Evolutionary conservation across 148 eudicot species (phyloP).

Genomic region (Nyssa sinensis): DNA sequence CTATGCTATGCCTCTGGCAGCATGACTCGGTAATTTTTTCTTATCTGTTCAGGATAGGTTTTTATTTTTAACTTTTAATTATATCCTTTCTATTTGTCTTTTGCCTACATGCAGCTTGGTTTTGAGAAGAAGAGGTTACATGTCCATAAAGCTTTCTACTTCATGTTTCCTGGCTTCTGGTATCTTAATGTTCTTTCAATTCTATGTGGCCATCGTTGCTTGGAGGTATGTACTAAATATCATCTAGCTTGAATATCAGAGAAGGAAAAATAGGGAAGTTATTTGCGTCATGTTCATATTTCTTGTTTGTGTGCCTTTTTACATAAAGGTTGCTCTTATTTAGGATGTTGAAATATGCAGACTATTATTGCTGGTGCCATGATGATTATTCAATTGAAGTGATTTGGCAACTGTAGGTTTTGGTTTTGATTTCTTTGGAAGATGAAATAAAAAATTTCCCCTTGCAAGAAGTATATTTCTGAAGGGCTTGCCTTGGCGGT

Average conservation of each 20-base stretch:
- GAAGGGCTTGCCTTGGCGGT: too few species aligned
- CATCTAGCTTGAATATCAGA: conserved; percentile 5
- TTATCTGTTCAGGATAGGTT: too few species aligned
- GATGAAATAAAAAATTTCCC: too few species aligned
- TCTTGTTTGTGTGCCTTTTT: too few species aligned
- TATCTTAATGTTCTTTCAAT: neutral
- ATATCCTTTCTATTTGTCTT: neutral
- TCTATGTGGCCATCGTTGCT: neutral
- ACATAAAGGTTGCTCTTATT: too few species aligned
- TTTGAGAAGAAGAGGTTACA: neutral
- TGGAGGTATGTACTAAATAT: neutral
- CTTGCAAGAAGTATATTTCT: too few species aligned
- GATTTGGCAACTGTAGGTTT: too few species aligned
- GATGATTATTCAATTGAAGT: neutral
- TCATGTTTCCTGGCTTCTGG: neutral
- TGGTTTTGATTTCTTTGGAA: too few species aligned
- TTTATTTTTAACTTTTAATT: too few species aligned
- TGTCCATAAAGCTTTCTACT: neutral
- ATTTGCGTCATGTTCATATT: too few species aligned
- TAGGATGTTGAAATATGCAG: neutral
- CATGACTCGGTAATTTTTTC: too few species aligned
- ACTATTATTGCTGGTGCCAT: neutral
- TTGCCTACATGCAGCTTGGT: neutral
- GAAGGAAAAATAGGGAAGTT: neutral
- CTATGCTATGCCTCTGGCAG: too few species aligned